Evolutionary conservation across 2,329 filamentous ascomycete species (phyloP).

Genomic region (Endocalyx cinctus): DNA sequence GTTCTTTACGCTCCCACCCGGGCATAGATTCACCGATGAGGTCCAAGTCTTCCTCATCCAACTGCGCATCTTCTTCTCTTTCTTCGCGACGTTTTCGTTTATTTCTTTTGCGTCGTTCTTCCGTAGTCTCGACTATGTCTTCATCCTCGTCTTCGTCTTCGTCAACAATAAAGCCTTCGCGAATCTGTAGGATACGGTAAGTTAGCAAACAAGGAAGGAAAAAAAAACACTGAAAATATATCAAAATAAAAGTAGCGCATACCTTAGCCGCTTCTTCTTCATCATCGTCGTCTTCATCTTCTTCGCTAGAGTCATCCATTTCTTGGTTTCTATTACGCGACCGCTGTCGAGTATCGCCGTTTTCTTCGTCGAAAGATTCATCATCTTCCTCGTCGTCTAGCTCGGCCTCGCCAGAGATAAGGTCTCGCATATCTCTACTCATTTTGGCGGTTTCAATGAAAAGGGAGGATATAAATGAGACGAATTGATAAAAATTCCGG

Average conservation of each 20-base stretch:
- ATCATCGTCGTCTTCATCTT: constrained; percentile 89
- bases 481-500: too few relatives aligned
- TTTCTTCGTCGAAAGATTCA: constrained; percentile 75
- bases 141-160: constrained; percentile 79
- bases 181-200: constrained; percentile 53
- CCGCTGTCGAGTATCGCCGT: constrained; percentile 51
- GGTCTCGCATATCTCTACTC: constrained; percentile 63
- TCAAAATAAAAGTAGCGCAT: constrained; percentile 20
- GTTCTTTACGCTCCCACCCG: constrained; percentile 61
- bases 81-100: constrained; percentile 72
- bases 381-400: constrained; percentile 83
- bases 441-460: constrained; percentile 30
- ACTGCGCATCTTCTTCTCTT: constrained; percentile 77
- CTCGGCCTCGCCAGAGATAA: constrained; percentile 82
- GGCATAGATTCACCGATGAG: constrained; percentile 82
- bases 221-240: not conserved
- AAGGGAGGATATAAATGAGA: too few relatives aligned
- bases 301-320: constrained; percentile 82
- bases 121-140: constrained; percentile 57
- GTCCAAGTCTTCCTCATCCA: constrained; percentile 95
- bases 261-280: constrained; percentile 78
- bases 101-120: constrained; percentile 59
- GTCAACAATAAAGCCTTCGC: constrained; percentile 93
- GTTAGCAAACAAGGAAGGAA: constrained; percentile 9
- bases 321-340: constrained; percentile 38